A percentile compares a stretch with the other conserved stretches of the same genome.
These are phyloP conservation scores for Metarhizium humberi DNA, from an alignment of 2,329 filamentous ascomycete species.

Conservation along the genomic window DNA sequence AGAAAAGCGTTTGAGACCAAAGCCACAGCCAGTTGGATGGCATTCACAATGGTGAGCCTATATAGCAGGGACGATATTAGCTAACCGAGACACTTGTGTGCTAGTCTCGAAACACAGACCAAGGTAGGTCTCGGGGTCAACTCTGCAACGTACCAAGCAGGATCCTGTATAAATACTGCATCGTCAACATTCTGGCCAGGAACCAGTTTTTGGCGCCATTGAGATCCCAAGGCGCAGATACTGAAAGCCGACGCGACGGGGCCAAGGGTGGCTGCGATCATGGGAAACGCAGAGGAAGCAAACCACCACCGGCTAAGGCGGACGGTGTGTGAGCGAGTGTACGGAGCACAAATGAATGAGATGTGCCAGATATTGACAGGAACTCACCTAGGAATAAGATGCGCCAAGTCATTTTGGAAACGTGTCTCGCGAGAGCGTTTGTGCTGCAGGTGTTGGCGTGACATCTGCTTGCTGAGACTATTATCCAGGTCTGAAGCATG, in stretches of 20 bases:
- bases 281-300: slow-evolving; percentile 57
- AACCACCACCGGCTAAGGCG: slow-evolving; percentile 53
- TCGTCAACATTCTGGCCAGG: slow-evolving; percentile 36
- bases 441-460: not conserved
- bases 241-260: slow-evolving; percentile 83
- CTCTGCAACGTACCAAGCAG: slow-evolving; percentile 49
- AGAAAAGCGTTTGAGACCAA: slow-evolving; percentile 73
- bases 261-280: slow-evolving; percentile 75
- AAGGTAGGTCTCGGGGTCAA: too few species aligned
- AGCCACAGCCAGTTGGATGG: slow-evolving; percentile 65
- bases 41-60: slow-evolving; percentile 67
- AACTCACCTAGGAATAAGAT: slow-evolving; percentile 35
- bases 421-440: slow-evolving; percentile 12
- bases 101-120: not conserved
- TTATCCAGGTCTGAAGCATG: slow-evolving; percentile 19
- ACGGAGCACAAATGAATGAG: not conserved
- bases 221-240: slow-evolving; percentile 73
- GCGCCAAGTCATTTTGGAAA: slow-evolving; percentile 28
- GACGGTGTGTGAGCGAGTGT: not conserved
- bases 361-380: not conserved
- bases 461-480: slow-evolving; percentile 9
- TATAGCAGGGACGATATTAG: slow-evolving; percentile 17
- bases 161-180: slow-evolving; percentile 52
- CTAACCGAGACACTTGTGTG: not conserved
- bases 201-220: slow-evolving; percentile 57